Evolutionary conservation across 2,329 filamentous ascomycete species (phyloP).

Genomic region (Ophiostoma montium): DNA sequence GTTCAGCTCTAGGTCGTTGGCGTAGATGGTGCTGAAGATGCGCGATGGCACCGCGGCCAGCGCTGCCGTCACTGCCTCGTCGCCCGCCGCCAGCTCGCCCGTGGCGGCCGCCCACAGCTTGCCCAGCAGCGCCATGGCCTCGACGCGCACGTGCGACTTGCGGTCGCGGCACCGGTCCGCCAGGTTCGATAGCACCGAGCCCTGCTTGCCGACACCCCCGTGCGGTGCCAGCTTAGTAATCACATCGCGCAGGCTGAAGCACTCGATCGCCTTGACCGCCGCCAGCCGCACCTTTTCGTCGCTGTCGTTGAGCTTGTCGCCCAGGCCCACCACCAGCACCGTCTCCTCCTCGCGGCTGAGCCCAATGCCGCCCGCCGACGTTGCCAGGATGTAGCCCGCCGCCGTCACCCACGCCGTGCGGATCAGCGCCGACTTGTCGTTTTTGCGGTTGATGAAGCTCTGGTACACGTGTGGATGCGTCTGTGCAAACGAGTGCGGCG

Average conservation of each 20-base stretch:
- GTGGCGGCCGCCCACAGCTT: constrained; percentile 89
- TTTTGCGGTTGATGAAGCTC: constrained; percentile 68
- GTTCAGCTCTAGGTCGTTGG: constrained; percentile 78
- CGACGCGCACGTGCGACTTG: constrained; percentile 64
- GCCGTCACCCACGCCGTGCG: constrained; percentile 77
- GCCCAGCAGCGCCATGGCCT: constrained; percentile 72
- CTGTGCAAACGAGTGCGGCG: constrained; percentile 79
- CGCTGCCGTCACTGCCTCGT: constrained; percentile 60
- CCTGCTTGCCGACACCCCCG: constrained; percentile 60
- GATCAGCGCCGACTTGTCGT: constrained; percentile 74
- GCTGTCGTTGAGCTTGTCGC: constrained; percentile 69
- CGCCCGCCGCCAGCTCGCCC: constrained; percentile 71
- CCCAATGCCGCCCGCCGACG: constrained; percentile 79
- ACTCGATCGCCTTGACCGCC: constrained; percentile 71
- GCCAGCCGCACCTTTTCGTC: constrained; percentile 87
- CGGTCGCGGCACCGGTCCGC: constrained; percentile 83
- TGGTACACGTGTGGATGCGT: constrained; percentile 67
- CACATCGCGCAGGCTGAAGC: constrained; percentile 68
- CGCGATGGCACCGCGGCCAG: constrained; percentile 70
- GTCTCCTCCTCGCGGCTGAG: constrained; percentile 72
- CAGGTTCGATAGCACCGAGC: constrained; percentile 67
- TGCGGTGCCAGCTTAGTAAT: constrained; percentile 66
- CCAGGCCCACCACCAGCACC: constrained; percentile 56
- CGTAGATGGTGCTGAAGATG: constrained; percentile 79
- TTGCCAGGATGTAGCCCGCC: constrained; percentile 75